Evolutionary conservation across 176 grass and related monocot genomes (phyloP).

Genomic region (Carex kokanica): DNA sequence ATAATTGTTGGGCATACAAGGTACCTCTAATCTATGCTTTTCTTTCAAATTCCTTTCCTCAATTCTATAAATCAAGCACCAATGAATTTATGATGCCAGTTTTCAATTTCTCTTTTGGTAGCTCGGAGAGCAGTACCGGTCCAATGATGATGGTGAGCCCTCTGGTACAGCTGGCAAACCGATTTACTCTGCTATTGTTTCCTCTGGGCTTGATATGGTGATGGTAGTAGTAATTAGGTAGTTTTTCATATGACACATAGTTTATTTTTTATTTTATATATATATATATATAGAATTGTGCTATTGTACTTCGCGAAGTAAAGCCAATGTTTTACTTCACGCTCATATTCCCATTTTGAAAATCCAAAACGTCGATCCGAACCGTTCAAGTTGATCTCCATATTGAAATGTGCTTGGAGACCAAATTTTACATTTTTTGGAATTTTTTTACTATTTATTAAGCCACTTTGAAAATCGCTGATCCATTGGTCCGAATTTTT

Average conservation of each 20-base stretch:
- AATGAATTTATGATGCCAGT: not conserved
- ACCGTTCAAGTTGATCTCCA: too few relatives aligned
- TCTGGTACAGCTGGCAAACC: conserved; percentile 95
- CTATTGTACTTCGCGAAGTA: too few relatives aligned
- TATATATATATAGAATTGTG: too few relatives aligned
- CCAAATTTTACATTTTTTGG: too few relatives aligned
- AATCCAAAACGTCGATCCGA: too few relatives aligned
- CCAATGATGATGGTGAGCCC: conserved; percentile 84
- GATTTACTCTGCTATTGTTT: conserved; percentile 93
- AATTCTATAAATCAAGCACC: not conserved
- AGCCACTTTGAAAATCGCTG: too few relatives aligned
- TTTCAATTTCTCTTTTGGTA: conserved; percentile 11
- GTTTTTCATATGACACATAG: conserved; percentile 39
- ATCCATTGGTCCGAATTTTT: too few relatives aligned
- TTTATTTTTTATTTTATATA: too few relatives aligned
- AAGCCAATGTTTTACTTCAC: too few relatives aligned
- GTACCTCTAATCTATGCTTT: conserved; percentile 24
- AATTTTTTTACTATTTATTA: too few relatives aligned
- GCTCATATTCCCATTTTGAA: too few relatives aligned
- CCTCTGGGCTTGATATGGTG: conserved; percentile 84
- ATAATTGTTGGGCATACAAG: conserved; percentile 98
- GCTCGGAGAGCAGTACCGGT: conserved; percentile 83
- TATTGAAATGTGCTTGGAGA: too few relatives aligned
- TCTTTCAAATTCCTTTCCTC: not conserved
- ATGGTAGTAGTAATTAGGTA: conserved; percentile 88